These are phyloP conservation scores for Parastagonospora avenae DNA, from an alignment of 2,329 filamentous ascomycete species.

Conservation along the genomic window DNA sequence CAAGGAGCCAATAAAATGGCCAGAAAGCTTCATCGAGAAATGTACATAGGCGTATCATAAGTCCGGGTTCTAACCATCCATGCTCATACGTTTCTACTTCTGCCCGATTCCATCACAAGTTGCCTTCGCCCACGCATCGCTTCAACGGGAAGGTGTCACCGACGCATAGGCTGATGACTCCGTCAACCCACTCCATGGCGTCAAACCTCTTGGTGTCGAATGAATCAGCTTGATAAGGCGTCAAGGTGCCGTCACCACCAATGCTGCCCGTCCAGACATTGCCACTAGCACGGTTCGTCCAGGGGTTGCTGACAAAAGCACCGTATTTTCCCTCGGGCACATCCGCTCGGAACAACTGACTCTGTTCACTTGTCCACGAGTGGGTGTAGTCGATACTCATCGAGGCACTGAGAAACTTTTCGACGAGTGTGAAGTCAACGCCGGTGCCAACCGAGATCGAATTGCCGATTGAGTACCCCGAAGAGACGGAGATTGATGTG, in stretches of 20 bases:
- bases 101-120: constrained; percentile 14
- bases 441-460: constrained; percentile 29
- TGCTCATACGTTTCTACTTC: background rate
- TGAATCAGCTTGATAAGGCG: constrained; percentile 42
- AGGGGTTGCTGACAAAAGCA: constrained; percentile 48
- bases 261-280: constrained; percentile 44
- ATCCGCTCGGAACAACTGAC: constrained; percentile 36
- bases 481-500: constrained; percentile 34
- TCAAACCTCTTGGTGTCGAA: constrained; percentile 41
- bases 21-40: background rate
- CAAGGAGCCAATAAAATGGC: no score
- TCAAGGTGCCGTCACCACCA: constrained; percentile 30
- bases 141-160: constrained; percentile 45
- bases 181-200: constrained; percentile 48
- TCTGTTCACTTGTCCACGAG: constrained; percentile 42
- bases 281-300: constrained; percentile 42
- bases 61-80: background rate
- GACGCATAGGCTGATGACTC: constrained; percentile 47
- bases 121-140: constrained; percentile 47
- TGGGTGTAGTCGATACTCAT: constrained; percentile 32
- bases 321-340: constrained; percentile 48
- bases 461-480: constrained; percentile 46
- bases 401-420: constrained; percentile 32
- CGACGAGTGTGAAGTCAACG: constrained; percentile 22
- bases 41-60: background rate